Base-by-base conservation (phyloP, 2,329 filamentous ascomycete species). In the Eurotiales sp. region DNA sequence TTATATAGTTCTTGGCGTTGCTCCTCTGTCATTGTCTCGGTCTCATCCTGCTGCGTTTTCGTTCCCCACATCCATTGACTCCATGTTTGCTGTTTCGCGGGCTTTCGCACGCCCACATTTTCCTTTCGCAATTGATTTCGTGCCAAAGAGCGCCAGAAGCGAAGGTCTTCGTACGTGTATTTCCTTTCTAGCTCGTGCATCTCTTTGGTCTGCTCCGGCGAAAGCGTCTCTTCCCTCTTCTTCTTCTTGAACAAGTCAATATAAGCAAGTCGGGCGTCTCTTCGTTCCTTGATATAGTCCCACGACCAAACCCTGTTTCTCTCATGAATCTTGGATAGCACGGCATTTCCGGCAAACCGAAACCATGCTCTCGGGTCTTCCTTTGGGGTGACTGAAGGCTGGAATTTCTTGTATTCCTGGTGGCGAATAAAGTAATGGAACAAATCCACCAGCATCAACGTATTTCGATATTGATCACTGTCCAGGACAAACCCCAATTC, bases 361-460 rank as follows among this genome's bases (percentile, higher is more conserved):
- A 99, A 76, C 93, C 93, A 99, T 0, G 92, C 93, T 32, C 83
- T 82, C 12, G 93, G 92, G 60, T 97, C 89, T 67, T 97, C 89
- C 64, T 90, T 95, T 0, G 90, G 88, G 0, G 81, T 80, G 52
- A 78, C 85, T 64, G 95, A 93, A 3, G 93, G 93, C 61, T 96
- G 90, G 53, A 90, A 78, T 61, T 87, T 92, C 66, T 95, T 95
- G 75, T 97, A 96, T 67, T 99, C 92, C 68, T 97, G 93, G 59
- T 99, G 93, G 27, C 92, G 86, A 60, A 96, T 88, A 69, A 97
- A 99, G 72, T 96, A 97, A 69, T 99, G 93, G 75, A 99, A 99
- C 2, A 97, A 77, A 66, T 99, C 93, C 2, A 97, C 88, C 76
- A 99, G 88, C 93, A 99, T 99, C 53, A 99, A 74, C 4, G 87